Evolutionary conservation across 306 rosid species (phyloP).

Genomic region (Vachellia collinsii): DNA sequence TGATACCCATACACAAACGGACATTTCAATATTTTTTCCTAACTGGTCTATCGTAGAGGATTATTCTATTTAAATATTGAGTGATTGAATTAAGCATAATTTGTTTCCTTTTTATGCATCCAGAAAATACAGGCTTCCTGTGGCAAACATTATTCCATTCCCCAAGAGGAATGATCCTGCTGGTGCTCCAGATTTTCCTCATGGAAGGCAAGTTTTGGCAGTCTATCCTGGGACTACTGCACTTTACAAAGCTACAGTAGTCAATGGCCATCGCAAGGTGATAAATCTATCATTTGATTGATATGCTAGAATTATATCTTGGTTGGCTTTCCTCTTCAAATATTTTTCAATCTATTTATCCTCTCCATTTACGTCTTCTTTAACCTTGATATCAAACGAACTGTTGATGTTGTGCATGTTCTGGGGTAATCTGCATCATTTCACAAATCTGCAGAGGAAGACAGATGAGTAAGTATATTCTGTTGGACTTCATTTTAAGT

Average conservation of each 20-base stretch:
- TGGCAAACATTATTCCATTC: conserved; percentile 84
- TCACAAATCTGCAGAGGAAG: conserved; percentile 74
- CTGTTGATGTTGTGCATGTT: conserved; percentile 47
- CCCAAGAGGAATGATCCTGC: conserved; percentile 90
- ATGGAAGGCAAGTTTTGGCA: conserved; percentile 90
- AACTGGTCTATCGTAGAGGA: background rate
- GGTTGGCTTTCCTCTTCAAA: conserved; percentile 17
- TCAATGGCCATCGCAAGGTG: conserved; percentile 89
- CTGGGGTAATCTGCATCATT: conserved; percentile 40
- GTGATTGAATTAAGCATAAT: conserved; percentile 3
- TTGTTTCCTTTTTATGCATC: conserved; percentile 34
- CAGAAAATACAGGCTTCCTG: conserved; percentile 89
- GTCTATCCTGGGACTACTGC: conserved; percentile 99
- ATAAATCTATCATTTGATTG: conserved; percentile 34
- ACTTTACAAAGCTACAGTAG: conserved; percentile 97
- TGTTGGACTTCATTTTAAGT: conserved; percentile 19
- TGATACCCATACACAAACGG: background rate
- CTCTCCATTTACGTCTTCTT: background rate
- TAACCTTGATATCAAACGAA: conserved; percentile 45
- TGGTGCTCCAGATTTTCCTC: conserved; percentile 65
- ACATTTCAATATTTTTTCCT: background rate
- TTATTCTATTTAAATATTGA: conserved; percentile 2
- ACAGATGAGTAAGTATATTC: conserved; percentile 84
- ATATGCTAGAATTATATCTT: conserved; percentile 7
- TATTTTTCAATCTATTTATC: conserved; percentile 19